Percentiles rank a stretch among this genome's conserved stretches.
Conservation (phyloP, 2,329 filamentous ascomycete species). For the Talaromyces sp. region DNA sequence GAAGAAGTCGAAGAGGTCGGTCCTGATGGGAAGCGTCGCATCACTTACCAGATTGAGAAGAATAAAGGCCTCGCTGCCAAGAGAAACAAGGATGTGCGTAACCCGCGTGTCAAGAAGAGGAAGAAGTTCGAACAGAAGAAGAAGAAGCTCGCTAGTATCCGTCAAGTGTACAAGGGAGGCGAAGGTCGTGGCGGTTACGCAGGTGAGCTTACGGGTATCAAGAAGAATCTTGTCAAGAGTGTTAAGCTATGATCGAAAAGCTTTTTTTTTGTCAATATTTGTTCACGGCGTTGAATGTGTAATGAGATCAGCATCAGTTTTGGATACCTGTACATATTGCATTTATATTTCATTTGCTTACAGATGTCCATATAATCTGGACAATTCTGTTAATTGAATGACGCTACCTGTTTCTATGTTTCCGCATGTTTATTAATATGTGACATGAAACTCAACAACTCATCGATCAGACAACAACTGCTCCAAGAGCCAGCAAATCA, state of each 20-base stretch:
- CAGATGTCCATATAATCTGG: background rate
- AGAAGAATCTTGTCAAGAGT: conserved; percentile 88
- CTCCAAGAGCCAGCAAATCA: background rate
- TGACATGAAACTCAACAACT: background rate
- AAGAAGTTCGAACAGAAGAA: conserved; percentile 94
- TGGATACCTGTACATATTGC: conserved; percentile 10
- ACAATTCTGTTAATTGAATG: background rate
- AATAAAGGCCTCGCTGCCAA: conserved; percentile 92
- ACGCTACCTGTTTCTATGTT: background rate
- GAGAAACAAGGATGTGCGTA: conserved; percentile 89
- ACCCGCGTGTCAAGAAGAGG: conserved; percentile 96
- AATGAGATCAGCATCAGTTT: background rate
- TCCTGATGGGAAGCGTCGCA: conserved; percentile 83
- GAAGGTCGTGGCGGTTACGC: conserved; percentile 81
- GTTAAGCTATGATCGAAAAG: conserved; percentile 66
- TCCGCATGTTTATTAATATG: background rate
- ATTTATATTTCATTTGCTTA: background rate
- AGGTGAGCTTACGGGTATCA: conserved; percentile 93
- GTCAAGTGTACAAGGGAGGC: conserved; percentile 79
- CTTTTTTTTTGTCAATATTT: background rate
- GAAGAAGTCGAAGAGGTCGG: conserved; percentile 67
- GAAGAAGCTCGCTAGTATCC: conserved; percentile 91
- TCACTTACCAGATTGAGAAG: conserved; percentile 92
- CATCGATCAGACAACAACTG: background rate
- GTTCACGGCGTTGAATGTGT: background rate